A percentile compares a stretch with the other conserved stretches of the same genome.
Conservation (phyloP, 768 basidiomycete genomes). For the Termitomyces sp. region DNA sequence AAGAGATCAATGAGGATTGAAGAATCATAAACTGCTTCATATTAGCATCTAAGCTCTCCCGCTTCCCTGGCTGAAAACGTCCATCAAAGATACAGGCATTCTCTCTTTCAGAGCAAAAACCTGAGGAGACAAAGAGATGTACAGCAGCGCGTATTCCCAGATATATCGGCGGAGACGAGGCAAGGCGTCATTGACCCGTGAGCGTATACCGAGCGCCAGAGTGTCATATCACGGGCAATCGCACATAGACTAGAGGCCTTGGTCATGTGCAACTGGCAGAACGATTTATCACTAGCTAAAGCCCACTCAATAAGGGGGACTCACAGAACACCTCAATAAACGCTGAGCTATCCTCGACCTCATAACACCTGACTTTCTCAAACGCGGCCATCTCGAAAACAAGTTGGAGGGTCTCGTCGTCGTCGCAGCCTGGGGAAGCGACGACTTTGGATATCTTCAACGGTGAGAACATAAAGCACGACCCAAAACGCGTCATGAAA, state of each 20-base stretch:
- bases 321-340: conserved; percentile 14
- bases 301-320: background rate
- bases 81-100: background rate
- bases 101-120: background rate
- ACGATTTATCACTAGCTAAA: background rate
- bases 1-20: background rate
- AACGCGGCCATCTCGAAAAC: conserved; percentile 2
- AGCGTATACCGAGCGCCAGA: background rate
- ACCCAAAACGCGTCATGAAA: conserved; percentile 3
- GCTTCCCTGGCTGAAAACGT: background rate
- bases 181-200: background rate
- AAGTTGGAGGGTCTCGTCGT: background rate
- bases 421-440: conserved; percentile 3
- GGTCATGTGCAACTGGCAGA: background rate
- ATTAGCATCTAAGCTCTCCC: background rate
- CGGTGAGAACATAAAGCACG: background rate
- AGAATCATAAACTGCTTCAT: background rate
- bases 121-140: background rate
- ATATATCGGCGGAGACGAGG: background rate
- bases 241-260: background rate
- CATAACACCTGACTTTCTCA: conserved; percentile 5
- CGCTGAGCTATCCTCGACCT: conserved; percentile 2
- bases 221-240: background rate
- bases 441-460: conserved; percentile 3
- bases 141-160: background rate